phyloP scores from a whole-genome alignment of 176 grass and related monocot species.

The Carex pumila region DNA sequence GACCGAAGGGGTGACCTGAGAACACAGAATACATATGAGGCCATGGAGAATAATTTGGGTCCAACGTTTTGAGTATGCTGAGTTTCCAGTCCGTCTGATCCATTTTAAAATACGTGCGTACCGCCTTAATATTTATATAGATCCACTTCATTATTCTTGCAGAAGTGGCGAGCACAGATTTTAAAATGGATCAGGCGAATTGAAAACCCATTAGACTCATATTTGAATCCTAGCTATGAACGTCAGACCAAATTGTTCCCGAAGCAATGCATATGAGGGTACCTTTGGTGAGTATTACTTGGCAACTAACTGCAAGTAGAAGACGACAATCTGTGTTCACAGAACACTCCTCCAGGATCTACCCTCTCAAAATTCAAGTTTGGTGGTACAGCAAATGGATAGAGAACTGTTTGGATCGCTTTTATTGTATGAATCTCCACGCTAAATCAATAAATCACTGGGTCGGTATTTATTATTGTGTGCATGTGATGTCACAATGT shows the following conservation, averaged over 20 bases:
- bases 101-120: no score
- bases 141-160: no score
- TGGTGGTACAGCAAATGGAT: not conserved
- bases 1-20: slow-evolving; percentile 11
- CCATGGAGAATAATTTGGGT: not conserved
- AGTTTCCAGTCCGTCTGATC: no score
- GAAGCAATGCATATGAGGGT: not conserved
- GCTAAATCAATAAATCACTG: not conserved
- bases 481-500: not conserved
- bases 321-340: not conserved
- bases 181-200: no score
- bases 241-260: not conserved
- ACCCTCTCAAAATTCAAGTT: not conserved
- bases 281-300: not conserved
- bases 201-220: no score
- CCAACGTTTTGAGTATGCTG: no score
- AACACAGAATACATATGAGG: not conserved
- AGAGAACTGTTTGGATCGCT: not conserved
- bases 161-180: no score
- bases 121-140: no score
- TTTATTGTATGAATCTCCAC: not conserved
- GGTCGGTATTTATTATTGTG: not conserved
- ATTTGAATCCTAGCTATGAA: no score
- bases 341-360: not conserved
- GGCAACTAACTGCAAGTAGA: no score